Evolutionary conservation across 1,139 yeast genomes (phyloP).

Genomic region (Zygosaccharomyces sapae): DNA sequence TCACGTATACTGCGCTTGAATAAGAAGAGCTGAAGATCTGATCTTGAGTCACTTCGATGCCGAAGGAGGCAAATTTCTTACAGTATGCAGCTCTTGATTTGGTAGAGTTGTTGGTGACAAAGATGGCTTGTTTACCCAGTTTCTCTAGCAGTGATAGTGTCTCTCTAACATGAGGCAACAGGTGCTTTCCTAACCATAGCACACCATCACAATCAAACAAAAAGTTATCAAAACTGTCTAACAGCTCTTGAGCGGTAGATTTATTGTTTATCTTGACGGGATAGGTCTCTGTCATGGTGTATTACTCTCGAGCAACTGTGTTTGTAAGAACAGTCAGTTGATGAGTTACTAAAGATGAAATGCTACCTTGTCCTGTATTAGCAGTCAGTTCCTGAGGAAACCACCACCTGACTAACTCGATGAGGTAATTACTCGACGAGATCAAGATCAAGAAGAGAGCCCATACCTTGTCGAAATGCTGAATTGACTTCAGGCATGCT

Average conservation of each 20-base stretch:
- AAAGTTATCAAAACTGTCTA: conserved; percentile 70
- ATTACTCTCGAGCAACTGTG: background rate
- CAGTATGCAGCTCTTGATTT: conserved; percentile 78
- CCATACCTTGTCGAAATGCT: background rate
- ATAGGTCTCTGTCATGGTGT: conserved; percentile 24
- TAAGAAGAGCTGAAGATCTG: conserved; percentile 90
- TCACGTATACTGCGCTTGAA: conserved; percentile 83
- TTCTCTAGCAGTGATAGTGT: conserved; percentile 54
- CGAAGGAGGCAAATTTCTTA: conserved; percentile 69
- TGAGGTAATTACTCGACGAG: background rate
- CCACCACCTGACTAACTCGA: conserved; percentile 6
- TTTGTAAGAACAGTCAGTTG: background rate
- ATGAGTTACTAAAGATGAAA: background rate
- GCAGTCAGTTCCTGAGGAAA: background rate
- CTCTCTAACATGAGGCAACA: conserved; percentile 69
- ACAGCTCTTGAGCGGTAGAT: conserved; percentile 49
- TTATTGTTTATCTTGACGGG: conserved; percentile 45
- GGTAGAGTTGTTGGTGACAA: conserved; percentile 94
- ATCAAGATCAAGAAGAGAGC: background rate
- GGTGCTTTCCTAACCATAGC: conserved; percentile 74
- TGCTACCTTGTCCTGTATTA: background rate
- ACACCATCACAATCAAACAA: conserved; percentile 95
- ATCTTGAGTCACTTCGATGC: conserved; percentile 58
- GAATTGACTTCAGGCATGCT: background rate
- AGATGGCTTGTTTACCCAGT: conserved; percentile 61